Base-by-base conservation (phyloP, 148 eudicot genomes). In the Camellia japonica region DNA sequence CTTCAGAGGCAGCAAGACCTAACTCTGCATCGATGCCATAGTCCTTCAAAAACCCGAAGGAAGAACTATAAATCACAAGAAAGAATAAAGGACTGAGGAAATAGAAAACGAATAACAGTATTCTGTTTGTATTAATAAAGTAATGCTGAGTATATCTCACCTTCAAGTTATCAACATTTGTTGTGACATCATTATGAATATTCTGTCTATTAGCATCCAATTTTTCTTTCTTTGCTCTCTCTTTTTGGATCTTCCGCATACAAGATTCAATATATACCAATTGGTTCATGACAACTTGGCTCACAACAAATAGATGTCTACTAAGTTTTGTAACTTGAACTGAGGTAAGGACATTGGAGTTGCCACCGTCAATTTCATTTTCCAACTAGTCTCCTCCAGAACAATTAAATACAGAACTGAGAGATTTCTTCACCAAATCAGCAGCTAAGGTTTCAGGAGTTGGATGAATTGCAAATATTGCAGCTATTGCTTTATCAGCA, bases 281-380 rank as follows among this genome's bases (percentile, higher is more conserved):
- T 80, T 95, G 99, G 80, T 92, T 89, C 99, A 95, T 93, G 81
- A 97, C 94, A 78, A 93, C 88, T 81, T 95, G 97, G 87, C 99
- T 93, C 51, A 85, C 84, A 71, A 91, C 88, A 83, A 87, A 95
- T 69, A 95, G 77, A 82, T 69, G 92, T 88, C 97, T 87, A 80
- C 94, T 89, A 42, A 95, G 91, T 82, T 91, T 93, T 69, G 93
- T 84, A 77, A 86, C 97, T 83, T 90, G 89, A 83, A 92, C 90
- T 71, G 85, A 78, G 76, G 90, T 85, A 65, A 89, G 85, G 83
- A 81, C 80, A 83, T 82, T 65, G 52, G 85, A 74, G 74, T 73
- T 76, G 47, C 81, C 82, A 82, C 72, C 84, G 56, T 82, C 90
- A 20, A 23, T 52, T 54, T 79, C 92, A 71, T 81, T 23, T 23